phyloP scores from a whole-genome alignment of 768 basidiomycete species.

The Leccinum disarticulatum region DNA sequence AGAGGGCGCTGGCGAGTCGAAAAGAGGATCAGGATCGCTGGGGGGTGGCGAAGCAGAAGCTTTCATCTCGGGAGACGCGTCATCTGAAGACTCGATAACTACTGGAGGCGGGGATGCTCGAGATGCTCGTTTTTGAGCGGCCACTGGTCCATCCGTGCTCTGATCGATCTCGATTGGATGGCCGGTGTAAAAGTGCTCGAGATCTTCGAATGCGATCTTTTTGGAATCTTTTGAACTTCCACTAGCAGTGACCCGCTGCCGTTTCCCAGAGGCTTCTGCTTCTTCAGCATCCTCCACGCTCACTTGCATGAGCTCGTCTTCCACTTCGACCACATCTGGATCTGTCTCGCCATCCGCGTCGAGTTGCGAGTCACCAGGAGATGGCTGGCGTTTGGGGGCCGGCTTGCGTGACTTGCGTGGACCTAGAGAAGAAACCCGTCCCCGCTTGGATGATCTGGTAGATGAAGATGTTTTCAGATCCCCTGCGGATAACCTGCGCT shows the following conservation, averaged over 20 bases:
- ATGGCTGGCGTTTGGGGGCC: constrained; percentile 18
- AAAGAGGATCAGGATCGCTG: constrained; percentile 28
- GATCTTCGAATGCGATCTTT: constrained; percentile 28
- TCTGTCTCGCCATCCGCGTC: constrained; percentile 35
- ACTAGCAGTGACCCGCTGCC: neutral
- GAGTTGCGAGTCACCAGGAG: constrained; percentile 30
- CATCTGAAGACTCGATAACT: neutral
- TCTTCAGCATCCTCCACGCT: constrained; percentile 23
- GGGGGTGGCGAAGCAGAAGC: constrained; percentile 13
- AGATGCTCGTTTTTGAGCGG: neutral
- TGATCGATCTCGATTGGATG: constrained; percentile 35
- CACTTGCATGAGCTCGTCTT: constrained; percentile 31
- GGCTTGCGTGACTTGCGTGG: constrained; percentile 22
- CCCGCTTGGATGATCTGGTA: constrained; percentile 15
- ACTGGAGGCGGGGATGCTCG: constrained; percentile 1
- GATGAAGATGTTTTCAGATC: constrained; percentile 13
- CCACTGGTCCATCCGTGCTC: constrained; percentile 14
- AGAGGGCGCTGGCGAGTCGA: constrained; percentile 24
- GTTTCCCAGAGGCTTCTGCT: constrained; percentile 4
- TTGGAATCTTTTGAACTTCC: constrained; percentile 6
- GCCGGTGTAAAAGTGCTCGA: constrained; percentile 30
- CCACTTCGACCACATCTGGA: constrained; percentile 39
- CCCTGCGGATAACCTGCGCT: constrained; percentile 10
- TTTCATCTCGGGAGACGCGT: neutral
- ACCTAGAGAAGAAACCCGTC: constrained; percentile 32